Conservation (phyloP, 1,139 yeast genomes). For the Suzukiozyma palmioleophila region DNA sequence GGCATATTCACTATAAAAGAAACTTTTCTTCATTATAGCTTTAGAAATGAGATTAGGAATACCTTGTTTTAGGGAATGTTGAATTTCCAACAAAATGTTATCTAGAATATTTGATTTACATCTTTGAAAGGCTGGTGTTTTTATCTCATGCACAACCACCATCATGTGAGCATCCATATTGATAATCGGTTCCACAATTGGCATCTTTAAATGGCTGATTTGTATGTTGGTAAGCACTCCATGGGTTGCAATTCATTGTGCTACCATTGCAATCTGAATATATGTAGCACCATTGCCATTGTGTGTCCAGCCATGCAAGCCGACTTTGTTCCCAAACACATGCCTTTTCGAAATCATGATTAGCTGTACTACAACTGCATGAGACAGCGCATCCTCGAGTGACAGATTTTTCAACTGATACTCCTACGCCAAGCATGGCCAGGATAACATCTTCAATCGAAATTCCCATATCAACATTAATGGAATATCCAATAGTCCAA, state of each 20-base stretch:
- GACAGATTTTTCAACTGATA: background rate
- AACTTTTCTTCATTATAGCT: no score
- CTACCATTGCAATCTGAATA: background rate
- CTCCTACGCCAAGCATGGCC: background rate
- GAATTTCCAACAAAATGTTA: no score
- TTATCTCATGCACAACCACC: background rate
- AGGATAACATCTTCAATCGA: background rate
- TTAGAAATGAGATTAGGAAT: no score
- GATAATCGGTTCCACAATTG: background rate
- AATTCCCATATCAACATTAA: slow-evolving; percentile 1
- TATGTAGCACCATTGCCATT: background rate
- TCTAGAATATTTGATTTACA: no score
- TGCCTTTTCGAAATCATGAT: background rate
- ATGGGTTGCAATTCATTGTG: background rate
- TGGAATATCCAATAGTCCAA: slow-evolving; percentile 4
- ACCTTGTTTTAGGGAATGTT: no score
- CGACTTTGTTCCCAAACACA: background rate
- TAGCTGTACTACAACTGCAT: background rate
- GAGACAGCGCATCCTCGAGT: background rate
- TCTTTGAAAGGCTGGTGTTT: no score
- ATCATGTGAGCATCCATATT: background rate
- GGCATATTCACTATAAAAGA: no score
- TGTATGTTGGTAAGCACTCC: background rate
- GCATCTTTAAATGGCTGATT: background rate
- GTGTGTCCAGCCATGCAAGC: background rate